A percentile compares a stretch with the other conserved stretches of the same genome.
These are phyloP conservation scores for Podospora anserina DNA, from an alignment of 495 filamentous ascomycete species.

Conservation along the genomic window DNA sequence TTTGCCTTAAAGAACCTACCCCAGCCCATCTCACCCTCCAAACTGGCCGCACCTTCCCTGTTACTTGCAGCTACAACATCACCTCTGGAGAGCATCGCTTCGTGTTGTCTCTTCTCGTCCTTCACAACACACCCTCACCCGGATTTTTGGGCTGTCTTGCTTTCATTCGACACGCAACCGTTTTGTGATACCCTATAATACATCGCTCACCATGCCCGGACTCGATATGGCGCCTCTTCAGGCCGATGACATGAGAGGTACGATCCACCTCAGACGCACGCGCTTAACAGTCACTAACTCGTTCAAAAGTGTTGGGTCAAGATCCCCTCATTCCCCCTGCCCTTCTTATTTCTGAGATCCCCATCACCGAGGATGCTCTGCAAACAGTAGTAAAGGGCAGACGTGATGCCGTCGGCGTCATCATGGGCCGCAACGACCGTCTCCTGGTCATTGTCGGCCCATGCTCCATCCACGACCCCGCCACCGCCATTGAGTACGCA, in stretches of 20 bases:
- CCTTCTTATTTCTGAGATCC: constrained; percentile 84
- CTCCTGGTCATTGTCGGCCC: constrained; percentile 93
- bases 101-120: constrained; percentile 3
- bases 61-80: background rate
- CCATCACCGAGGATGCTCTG: constrained; percentile 60
- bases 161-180: background rate
- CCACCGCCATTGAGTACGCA: constrained; percentile 82
- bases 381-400: constrained; percentile 79
- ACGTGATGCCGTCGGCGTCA: constrained; percentile 74
- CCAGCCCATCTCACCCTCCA: background rate
- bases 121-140: background rate
- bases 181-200: constrained; percentile 1
- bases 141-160: background rate
- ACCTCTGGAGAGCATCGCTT: background rate
- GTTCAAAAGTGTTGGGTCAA: constrained; percentile 76
- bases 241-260: constrained; percentile 52
- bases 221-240: constrained; percentile 44
- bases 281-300: constrained; percentile 4
- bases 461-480: constrained; percentile 96
- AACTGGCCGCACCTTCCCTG: constrained; percentile 1
- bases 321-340: constrained; percentile 90
- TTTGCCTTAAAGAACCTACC: background rate
- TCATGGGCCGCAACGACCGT: constrained; percentile 75
- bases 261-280: constrained; percentile 3
- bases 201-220: constrained; percentile 41